These are phyloP conservation scores for Xylariales sp. DNA, from an alignment of 2,329 filamentous ascomycete genomes.

Conservation along the genomic window DNA sequence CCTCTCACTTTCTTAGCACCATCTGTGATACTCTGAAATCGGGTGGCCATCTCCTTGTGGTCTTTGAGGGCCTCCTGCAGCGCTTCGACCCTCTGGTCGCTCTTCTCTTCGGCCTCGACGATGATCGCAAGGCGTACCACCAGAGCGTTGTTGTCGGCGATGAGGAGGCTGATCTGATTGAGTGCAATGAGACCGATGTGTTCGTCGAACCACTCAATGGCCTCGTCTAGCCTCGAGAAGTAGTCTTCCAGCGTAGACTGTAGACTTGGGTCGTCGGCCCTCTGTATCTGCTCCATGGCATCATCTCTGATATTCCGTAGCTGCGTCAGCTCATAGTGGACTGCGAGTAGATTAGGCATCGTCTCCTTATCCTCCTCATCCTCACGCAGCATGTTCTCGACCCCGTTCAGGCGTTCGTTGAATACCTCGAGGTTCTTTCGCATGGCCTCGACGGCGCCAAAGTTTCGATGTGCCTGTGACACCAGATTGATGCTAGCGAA, in stretches of 20 bases:
- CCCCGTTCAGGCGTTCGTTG: conserved; percentile 66
- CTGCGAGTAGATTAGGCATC: conserved; percentile 84
- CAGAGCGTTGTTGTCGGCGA: conserved; percentile 80
- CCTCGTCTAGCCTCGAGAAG: conserved; percentile 79
- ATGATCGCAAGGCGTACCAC: conserved; percentile 89
- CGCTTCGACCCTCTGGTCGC: conserved; percentile 84
- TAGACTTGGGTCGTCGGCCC: conserved; percentile 66
- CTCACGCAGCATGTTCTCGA: conserved; percentile 74
- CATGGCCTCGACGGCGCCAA: conserved; percentile 91
- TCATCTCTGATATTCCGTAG: conserved; percentile 92
- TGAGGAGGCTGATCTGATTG: conserved; percentile 82
- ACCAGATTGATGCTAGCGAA: conserved; percentile 90
- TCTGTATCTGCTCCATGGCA: conserved; percentile 91
- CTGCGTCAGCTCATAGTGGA: conserved; percentile 89
- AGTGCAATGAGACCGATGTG: conserved; percentile 85
- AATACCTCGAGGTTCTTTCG: conserved; percentile 86
- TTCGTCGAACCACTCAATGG: conserved; percentile 93
- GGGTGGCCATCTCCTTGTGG: conserved; percentile 87
- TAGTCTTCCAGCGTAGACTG: conserved; percentile 84
- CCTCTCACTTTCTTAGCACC: conserved; percentile 88
- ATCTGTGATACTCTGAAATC: conserved; percentile 93
- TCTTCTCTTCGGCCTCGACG: conserved; percentile 94
- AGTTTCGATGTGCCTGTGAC: conserved; percentile 93
- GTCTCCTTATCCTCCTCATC: conserved; percentile 83
- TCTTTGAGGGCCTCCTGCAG: conserved; percentile 93